phyloP scores from a whole-genome alignment of 352 stramenopile genomes.

The Pythium guiyangense region DNA sequence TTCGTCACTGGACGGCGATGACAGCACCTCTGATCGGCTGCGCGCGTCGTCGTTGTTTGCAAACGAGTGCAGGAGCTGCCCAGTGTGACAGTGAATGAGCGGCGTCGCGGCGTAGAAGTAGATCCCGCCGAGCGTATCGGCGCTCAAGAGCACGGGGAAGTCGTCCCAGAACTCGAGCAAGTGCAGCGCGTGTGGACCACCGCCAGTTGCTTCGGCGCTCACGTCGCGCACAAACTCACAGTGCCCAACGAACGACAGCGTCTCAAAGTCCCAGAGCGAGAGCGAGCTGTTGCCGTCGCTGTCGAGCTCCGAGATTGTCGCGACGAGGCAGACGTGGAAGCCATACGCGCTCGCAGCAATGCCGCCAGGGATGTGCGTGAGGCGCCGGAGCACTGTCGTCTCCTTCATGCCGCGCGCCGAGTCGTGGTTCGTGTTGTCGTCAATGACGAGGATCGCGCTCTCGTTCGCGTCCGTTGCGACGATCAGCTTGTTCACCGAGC shows the following conservation, averaged over 20 bases:
- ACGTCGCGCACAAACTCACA: constrained; percentile 25
- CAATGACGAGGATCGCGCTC: constrained; percentile 56
- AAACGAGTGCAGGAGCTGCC: constrained; percentile 52
- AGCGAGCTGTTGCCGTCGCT: constrained; percentile 26
- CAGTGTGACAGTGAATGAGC: constrained; percentile 34
- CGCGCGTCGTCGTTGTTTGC: constrained; percentile 29
- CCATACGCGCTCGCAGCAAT: constrained; percentile 57
- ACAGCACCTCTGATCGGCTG: too few species aligned
- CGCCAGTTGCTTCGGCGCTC: background rate
- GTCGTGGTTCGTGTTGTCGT: constrained; percentile 56
- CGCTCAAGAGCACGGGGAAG: constrained; percentile 55
- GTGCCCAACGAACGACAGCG: constrained; percentile 33
- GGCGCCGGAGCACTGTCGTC: constrained; percentile 43
- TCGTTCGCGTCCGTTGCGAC: constrained; percentile 37
- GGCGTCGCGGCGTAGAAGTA: constrained; percentile 58
- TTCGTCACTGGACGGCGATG: background rate
- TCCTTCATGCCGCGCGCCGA: constrained; percentile 34
- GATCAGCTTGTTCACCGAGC: constrained; percentile 71
- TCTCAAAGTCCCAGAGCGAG: constrained; percentile 79
- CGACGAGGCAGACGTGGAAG: constrained; percentile 62
- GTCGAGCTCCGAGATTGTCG: constrained; percentile 36
- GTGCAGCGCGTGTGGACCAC: constrained; percentile 19
- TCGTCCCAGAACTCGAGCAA: constrained; percentile 65
- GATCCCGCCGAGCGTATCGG: constrained; percentile 39
- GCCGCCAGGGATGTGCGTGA: constrained; percentile 52